Percentiles rank a stretch among this genome's conserved stretches.
These are phyloP conservation scores for Leptosphaerulina australis DNA, from an alignment of 2,329 filamentous ascomycete species.

Conservation along the genomic window DNA sequence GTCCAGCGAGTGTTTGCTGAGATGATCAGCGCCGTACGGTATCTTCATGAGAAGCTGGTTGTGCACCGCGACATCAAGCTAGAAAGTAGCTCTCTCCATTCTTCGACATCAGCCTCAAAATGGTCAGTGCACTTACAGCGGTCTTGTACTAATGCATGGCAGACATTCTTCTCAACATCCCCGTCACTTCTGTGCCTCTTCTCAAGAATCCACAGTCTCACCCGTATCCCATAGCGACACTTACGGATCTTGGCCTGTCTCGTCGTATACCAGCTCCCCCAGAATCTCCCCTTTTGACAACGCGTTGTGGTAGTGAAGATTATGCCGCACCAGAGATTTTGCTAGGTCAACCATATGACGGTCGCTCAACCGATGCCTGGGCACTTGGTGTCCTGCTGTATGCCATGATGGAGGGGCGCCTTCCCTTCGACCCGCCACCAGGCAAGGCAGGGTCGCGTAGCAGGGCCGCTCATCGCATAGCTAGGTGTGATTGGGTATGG, in stretches of 20 bases:
- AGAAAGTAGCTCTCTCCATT: constrained; percentile 72
- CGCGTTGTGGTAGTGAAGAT: constrained; percentile 93
- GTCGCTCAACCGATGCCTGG: constrained; percentile 91
- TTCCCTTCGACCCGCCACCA: constrained; percentile 91
- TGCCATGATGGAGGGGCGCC: constrained; percentile 86
- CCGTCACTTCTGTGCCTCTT: constrained; percentile 68
- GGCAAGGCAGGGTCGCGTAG: constrained; percentile 75
- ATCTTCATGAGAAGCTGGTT: constrained; percentile 83
- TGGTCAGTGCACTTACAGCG: constrained; percentile 31
- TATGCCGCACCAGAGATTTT: constrained; percentile 97
- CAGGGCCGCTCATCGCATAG: constrained; percentile 90
- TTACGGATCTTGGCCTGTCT: constrained; percentile 91
- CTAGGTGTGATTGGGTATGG: constrained; percentile 95
- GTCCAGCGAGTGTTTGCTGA: constrained; percentile 89
- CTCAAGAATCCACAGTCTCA: constrained; percentile 73
- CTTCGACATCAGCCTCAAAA: constrained; percentile 13
- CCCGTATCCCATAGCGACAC: constrained; percentile 80
- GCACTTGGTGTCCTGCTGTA: constrained; percentile 92
- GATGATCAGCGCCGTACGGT: constrained; percentile 80
- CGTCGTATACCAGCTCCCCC: constrained; percentile 74
- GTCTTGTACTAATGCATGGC: constrained; percentile 39
- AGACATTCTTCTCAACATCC: constrained; percentile 92
- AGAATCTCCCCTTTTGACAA: constrained; percentile 86
- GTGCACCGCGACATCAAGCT: constrained; percentile 98
- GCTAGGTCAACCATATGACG: constrained; percentile 93